phyloP scores from a whole-genome alignment of 306 rosid species.

The Corylus avellana region DNA sequence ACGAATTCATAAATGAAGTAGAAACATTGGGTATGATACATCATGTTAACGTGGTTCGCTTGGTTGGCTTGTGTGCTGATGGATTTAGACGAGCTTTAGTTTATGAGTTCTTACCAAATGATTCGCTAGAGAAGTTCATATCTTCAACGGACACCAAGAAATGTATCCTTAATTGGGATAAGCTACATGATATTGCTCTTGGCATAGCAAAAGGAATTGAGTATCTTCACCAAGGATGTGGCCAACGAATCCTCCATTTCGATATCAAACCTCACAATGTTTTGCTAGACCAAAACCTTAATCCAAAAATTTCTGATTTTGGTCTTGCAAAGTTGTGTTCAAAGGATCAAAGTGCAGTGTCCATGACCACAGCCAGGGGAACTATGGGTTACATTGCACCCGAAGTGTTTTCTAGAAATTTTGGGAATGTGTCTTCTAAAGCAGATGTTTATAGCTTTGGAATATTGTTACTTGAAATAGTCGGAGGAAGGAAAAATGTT shows the following conservation, averaged over 20 bases:
- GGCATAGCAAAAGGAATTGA: slow-evolving; percentile 36
- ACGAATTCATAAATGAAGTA: slow-evolving; percentile 48
- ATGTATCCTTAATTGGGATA: slow-evolving; percentile 32
- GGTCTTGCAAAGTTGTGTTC: slow-evolving; percentile 42
- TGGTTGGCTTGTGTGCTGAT: slow-evolving; percentile 40
- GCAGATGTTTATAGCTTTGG: slow-evolving; percentile 41
- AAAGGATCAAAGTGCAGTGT: slow-evolving; percentile 20
- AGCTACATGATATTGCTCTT: slow-evolving; percentile 7
- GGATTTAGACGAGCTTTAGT: slow-evolving; percentile 31
- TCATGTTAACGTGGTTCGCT: slow-evolving; percentile 36
- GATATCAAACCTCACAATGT: slow-evolving; percentile 46
- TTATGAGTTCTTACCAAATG: slow-evolving; percentile 34
- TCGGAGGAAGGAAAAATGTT: too few species aligned
- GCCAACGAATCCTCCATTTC: slow-evolving; percentile 40
- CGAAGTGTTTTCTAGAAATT: slow-evolving; percentile 37
- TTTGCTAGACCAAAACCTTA: slow-evolving; percentile 28
- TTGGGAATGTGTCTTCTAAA: slow-evolving; percentile 38
- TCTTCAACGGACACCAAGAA: slow-evolving; percentile 22
- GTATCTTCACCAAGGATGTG: slow-evolving; percentile 45
- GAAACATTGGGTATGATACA: slow-evolving; percentile 37
- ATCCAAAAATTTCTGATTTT: slow-evolving; percentile 42
- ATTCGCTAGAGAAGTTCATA: slow-evolving; percentile 38
- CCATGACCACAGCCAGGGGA: slow-evolving; percentile 34
- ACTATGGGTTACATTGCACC: slow-evolving; percentile 47
- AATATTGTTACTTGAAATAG: slow-evolving; percentile 29